Evolutionary conservation across 2,329 filamentous ascomycete species (phyloP), one percentile per base, ranked within the genome.

Genomic region (Thelonectria rubi): DNA sequence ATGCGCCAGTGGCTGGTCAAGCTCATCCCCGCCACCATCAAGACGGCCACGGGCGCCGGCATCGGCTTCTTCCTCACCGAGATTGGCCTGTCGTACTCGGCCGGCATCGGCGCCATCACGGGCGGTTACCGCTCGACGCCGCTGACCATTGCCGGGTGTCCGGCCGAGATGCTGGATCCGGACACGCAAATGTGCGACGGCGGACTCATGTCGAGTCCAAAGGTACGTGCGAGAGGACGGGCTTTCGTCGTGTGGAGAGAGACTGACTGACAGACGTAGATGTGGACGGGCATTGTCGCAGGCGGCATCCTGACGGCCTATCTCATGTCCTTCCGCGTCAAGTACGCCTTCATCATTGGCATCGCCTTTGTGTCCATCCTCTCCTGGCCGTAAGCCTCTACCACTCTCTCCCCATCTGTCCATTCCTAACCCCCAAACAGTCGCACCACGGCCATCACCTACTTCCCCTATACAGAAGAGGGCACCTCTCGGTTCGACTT

Each of bases 211-310:
- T 60, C 66, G 5, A 69, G 60, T n/a, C 66, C 60, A 0, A 69
- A 69, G 63, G 60, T 61, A 46, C 15, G 37, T 18, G 2, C 6
- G 18, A 8, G 20, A 1, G 0, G 2, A 6, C 3, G 17, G 1
- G 2, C 2, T 4, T 11, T 30, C 26, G 1, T 5, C 1, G 7
- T 7, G 11, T 9, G 26, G 8, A 2, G 26, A 2, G 7, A 9
- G 17, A 24, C n/a, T n/a, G 0, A 26, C 58, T 69, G 5, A 69
- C 30, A 0, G 5, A 2, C 2, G 3, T 18, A 69, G 63, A 52
- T 94, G 83, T 94, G 91, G 91, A 82, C 94, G 51, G 91, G 90
- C 15, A 91, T 94, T 66, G 92, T 94, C 79, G 89, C 88, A 65
- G 91, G 91, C 42, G 91, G 91, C 62, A 81, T 94, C 59, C 76